Evolutionary conservation across 306 rosid genomes (phyloP).

Genomic region (Calophaca sinica): DNA sequence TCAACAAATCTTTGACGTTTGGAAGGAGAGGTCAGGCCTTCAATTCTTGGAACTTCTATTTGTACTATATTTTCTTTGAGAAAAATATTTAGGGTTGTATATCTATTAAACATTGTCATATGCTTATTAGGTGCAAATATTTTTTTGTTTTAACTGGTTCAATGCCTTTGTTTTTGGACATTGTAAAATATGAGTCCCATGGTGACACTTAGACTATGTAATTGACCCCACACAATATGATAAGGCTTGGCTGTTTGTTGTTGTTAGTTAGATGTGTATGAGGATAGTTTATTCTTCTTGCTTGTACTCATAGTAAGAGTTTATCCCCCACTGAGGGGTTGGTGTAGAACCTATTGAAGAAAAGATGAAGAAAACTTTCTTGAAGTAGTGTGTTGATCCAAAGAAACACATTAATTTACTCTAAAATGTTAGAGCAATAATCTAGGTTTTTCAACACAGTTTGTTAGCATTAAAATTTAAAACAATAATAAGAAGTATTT

Average conservation of each 20-base stretch:
- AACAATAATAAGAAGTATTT: no score
- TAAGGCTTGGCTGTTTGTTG: slow-evolving; percentile 18
- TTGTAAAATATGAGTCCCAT: background rate
- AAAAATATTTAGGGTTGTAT: slow-evolving; percentile 22
- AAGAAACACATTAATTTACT: no score
- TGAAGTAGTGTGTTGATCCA: background rate
- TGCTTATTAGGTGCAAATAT: slow-evolving; percentile 16
- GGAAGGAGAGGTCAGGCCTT: slow-evolving; percentile 70
- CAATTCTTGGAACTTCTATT: slow-evolving; percentile 40
- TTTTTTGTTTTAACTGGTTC: background rate
- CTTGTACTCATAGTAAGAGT: slow-evolving; percentile 3
- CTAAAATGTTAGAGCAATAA: no score
- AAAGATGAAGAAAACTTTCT: background rate
- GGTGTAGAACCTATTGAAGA: slow-evolving; percentile 4
- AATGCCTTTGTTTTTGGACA: background rate
- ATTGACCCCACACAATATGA: no score
- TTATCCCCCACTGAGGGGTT: background rate
- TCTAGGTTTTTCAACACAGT: no score
- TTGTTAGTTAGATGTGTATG: slow-evolving; percentile 28
- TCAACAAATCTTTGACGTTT: slow-evolving; percentile 59
- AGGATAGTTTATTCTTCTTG: slow-evolving; percentile 22
- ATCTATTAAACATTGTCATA: slow-evolving; percentile 5
- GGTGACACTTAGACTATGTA: no score
- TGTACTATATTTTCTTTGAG: slow-evolving; percentile 32
- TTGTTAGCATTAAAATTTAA: no score